phyloP scores from a whole-genome alignment of 176 grass and related monocot species.

The Eragrostis nindensis region DNA sequence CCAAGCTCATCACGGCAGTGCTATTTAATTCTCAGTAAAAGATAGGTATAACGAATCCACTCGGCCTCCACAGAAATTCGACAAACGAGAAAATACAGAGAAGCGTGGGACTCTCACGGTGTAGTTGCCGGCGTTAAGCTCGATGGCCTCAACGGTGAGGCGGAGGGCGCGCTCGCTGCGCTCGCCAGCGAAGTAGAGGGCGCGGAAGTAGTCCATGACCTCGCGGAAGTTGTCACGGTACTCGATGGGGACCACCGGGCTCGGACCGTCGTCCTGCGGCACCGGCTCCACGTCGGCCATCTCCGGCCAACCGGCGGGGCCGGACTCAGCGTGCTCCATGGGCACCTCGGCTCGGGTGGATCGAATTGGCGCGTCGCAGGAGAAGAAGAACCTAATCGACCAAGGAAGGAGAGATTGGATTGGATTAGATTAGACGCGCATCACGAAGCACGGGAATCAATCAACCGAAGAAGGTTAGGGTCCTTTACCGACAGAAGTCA shows the following conservation, averaged over 20 bases:
- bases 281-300: constrained; percentile 74
- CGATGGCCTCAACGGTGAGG: constrained; percentile 73
- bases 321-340: constrained; percentile 23
- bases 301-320: constrained; percentile 59
- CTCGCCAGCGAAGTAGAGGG: constrained; percentile 71
- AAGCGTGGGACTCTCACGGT: constrained; percentile 45
- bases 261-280: constrained; percentile 73
- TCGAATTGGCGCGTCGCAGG: background rate
- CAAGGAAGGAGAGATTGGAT: background rate
- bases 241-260: constrained; percentile 70
- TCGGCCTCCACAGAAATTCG: background rate
- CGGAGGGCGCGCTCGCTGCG: constrained; percentile 67
- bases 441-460: constrained; percentile 1
- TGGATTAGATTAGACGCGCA: background rate
- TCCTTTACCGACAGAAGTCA: background rate
- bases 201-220: constrained; percentile 96
- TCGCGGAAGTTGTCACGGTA: constrained; percentile 78
- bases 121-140: constrained; percentile 86
- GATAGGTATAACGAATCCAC: background rate
- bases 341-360: background rate
- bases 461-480: background rate
- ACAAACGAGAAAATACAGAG: background rate
- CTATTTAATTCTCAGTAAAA: background rate
- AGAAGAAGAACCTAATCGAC: background rate
- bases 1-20: background rate